These are phyloP conservation scores for Antonospora locustae DNA, from an alignment of 371 early-diverging fungal genomes.

Conservation along the genomic window DNA sequence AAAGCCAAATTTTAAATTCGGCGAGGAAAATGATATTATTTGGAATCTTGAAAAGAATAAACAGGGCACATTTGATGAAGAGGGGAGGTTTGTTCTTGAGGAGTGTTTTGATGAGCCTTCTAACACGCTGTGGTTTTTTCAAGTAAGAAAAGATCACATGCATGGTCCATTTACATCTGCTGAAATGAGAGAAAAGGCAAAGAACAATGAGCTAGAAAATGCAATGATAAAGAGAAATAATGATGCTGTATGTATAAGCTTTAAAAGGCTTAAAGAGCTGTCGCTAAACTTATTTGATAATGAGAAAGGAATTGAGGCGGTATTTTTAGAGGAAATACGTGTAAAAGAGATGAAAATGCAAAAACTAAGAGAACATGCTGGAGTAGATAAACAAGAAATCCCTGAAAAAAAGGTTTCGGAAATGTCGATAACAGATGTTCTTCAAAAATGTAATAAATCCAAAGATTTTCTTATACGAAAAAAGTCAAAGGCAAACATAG, in stretches of 20 bases:
- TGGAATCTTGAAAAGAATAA: conserved; percentile 1
- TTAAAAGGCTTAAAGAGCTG: background rate
- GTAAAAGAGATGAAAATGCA: background rate
- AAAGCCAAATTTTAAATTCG: no score
- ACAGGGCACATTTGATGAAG: background rate
- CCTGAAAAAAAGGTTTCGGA: background rate
- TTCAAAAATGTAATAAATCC: background rate
- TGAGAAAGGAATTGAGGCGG: background rate
- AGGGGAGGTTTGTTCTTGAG: conserved; percentile 1
- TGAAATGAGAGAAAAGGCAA: conserved; percentile 2
- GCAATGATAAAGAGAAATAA: background rate
- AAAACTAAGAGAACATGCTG: background rate
- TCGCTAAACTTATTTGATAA: background rate
- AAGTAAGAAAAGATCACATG: background rate
- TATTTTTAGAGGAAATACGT: background rate
- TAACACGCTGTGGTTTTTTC: background rate
- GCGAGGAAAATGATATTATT: no score
- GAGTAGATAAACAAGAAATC: background rate
- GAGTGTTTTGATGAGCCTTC: background rate
- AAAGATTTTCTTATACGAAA: conserved; percentile 13
- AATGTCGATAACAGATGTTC: background rate
- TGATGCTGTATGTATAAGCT: background rate
- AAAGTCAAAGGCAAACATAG: conserved; percentile 8
- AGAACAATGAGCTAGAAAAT: background rate
- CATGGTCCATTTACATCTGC: conserved; percentile 1